These are phyloP conservation scores for Babesia bigemina DNA, from an alignment of 169 alveolate species.

Conservation along the genomic window DNA sequence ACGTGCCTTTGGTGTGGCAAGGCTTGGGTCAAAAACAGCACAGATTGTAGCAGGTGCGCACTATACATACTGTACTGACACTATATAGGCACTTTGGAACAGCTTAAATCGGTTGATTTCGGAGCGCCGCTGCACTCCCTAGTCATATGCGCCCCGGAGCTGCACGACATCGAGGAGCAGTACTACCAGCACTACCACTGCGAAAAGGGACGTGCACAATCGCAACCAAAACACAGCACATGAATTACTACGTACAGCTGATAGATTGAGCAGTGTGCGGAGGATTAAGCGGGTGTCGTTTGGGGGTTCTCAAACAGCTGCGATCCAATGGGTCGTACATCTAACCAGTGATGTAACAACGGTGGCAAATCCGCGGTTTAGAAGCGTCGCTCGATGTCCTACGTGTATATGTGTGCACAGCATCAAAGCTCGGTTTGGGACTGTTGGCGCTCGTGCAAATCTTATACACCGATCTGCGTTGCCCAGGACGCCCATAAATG, in stretches of 20 bases:
- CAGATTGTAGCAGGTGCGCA: slow-evolving; percentile 80
- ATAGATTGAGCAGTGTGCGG: no score
- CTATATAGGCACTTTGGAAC: slow-evolving; percentile 64
- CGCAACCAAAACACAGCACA: neutral
- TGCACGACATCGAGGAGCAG: slow-evolving; percentile 91
- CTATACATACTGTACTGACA: slow-evolving; percentile 32
- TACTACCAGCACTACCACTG: slow-evolving; percentile 65
- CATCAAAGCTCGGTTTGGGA: no score
- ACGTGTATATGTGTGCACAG: no score
- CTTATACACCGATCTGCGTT: no score
- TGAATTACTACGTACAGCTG: neutral
- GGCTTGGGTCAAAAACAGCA: slow-evolving; percentile 89
- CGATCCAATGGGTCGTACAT: no score
- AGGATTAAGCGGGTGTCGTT: no score
- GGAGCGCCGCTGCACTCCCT: slow-evolving; percentile 96
- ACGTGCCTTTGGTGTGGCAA: slow-evolving; percentile 91
- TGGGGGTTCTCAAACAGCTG: no score
- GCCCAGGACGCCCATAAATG: no score
- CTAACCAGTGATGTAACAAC: no score
- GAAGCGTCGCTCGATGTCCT: no score
- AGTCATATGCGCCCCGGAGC: slow-evolving; percentile 87
- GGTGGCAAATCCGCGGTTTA: no score
- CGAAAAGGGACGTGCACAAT: neutral
- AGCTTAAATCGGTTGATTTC: slow-evolving; percentile 83
- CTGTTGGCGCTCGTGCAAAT: no score